These are phyloP conservation scores for Sporobolomyces roseus DNA, from an alignment of 768 basidiomycete species.

Conservation along the genomic window DNA sequence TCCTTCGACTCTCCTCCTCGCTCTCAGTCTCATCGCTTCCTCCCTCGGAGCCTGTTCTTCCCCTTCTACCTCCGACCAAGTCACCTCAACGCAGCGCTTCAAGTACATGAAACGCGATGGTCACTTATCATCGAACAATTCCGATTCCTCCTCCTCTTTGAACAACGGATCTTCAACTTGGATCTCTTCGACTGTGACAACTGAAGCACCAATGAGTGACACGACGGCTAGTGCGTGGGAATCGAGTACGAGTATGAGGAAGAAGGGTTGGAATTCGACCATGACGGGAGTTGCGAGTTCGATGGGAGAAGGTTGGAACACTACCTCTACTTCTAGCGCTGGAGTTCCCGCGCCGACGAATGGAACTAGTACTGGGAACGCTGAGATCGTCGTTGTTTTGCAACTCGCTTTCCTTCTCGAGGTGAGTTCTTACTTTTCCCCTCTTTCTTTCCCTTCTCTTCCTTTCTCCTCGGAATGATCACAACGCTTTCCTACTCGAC, in stretches of 20 bases:
- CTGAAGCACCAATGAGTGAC: too few species aligned
- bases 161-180: neutral
- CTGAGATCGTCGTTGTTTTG: constrained; percentile 6
- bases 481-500: too few species aligned
- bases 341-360: neutral
- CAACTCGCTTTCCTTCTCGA: constrained; percentile 29
- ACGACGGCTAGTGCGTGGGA: too few species aligned
- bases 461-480: too few species aligned
- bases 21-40: too few species aligned
- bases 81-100: neutral
- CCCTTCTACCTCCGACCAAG: neutral
- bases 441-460: neutral
- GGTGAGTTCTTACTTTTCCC: neutral
- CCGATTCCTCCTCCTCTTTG: neutral
- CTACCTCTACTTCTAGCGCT: too few species aligned
- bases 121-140: neutral
- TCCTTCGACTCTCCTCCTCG: neutral
- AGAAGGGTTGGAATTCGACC: too few species aligned
- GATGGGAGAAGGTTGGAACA: too few species aligned
- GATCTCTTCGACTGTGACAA: neutral
- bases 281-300: too few species aligned
- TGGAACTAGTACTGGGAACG: neutral
- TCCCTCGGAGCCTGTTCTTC: neutral
- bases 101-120: neutral
- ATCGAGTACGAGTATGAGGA: too few species aligned